These are phyloP conservation scores for Fusarium sp. DNA, from an alignment of 2,329 filamentous ascomycete genomes.

Conservation along the genomic window DNA sequence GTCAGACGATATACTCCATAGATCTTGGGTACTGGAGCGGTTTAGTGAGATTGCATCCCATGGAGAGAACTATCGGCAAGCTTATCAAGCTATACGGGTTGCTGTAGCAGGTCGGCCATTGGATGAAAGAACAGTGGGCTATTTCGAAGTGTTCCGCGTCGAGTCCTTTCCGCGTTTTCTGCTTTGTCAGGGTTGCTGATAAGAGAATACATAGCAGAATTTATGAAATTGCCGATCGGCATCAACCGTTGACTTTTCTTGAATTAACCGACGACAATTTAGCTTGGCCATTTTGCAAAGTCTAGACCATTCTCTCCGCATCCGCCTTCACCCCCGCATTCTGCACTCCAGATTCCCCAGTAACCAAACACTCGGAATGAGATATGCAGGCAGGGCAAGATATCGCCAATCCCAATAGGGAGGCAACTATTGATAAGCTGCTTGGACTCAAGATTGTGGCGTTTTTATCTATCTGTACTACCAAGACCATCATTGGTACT, in stretches of 20 bases:
- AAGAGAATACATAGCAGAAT: too few relatives aligned
- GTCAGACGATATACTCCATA: background rate
- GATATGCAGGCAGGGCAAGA: background rate
- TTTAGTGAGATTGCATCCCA: background rate
- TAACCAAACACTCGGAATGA: background rate
- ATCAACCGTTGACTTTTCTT: background rate
- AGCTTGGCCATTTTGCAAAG: background rate
- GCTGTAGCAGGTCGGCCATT: background rate
- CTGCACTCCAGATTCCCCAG: background rate
- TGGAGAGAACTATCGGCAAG: background rate
- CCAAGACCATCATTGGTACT: background rate
- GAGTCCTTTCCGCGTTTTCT: background rate
- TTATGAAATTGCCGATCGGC: background rate
- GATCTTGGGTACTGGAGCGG: background rate
- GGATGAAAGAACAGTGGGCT: background rate
- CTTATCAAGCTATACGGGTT: background rate
- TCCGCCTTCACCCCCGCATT: background rate
- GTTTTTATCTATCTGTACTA: background rate
- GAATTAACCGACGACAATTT: background rate
- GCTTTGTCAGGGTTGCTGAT: background rate
- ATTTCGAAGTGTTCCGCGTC: background rate
- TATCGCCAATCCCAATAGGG: background rate
- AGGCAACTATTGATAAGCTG: background rate
- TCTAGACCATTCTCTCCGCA: background rate
- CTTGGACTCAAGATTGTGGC: background rate